These are phyloP conservation scores for Dryadomyces sulphureus DNA, from an alignment of 2,329 filamentous ascomycete genomes.

Conservation along the genomic window DNA sequence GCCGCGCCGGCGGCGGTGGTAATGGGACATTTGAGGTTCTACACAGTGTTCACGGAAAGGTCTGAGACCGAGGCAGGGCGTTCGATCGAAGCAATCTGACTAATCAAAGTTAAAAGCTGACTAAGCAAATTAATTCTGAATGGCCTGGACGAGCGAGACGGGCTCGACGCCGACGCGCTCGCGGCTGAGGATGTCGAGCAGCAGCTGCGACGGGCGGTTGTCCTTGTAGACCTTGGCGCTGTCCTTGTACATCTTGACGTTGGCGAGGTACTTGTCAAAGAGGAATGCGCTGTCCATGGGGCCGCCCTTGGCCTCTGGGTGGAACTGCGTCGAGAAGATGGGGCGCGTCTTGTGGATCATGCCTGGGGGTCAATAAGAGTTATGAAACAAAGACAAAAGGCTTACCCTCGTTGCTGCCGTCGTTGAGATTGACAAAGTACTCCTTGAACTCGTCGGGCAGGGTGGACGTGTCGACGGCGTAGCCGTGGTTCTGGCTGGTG, in stretches of 20 bases:
- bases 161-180: conserved; percentile 85
- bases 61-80: too few relatives aligned
- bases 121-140: conserved; percentile 6
- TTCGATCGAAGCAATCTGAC: too few relatives aligned
- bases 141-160: conserved; percentile 34
- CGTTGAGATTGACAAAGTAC: conserved; percentile 97
- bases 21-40: too few relatives aligned
- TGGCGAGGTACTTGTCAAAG: conserved; percentile 92
- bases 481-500: conserved; percentile 96
- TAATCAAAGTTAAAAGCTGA: background rate
- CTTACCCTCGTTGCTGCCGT: conserved; percentile 82
- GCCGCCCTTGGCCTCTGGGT: conserved; percentile 94
- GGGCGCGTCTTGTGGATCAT: conserved; percentile 93
- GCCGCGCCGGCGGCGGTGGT: background rate
- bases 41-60: too few relatives aligned
- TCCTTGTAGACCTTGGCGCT: conserved; percentile 66
- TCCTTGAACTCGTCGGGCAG: conserved; percentile 83
- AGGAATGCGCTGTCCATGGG: conserved; percentile 92
- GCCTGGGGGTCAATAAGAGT: conserved; percentile 21
- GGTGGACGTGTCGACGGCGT: conserved; percentile 77
- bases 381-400: background rate
- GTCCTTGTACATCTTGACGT: conserved; percentile 78
- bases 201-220: conserved; percentile 72
- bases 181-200: conserved; percentile 84
- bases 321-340: conserved; percentile 98